These are phyloP conservation scores for Medakamo hakoo DNA, from an alignment of 139 green algal genomes.

Conservation along the genomic window DNA sequence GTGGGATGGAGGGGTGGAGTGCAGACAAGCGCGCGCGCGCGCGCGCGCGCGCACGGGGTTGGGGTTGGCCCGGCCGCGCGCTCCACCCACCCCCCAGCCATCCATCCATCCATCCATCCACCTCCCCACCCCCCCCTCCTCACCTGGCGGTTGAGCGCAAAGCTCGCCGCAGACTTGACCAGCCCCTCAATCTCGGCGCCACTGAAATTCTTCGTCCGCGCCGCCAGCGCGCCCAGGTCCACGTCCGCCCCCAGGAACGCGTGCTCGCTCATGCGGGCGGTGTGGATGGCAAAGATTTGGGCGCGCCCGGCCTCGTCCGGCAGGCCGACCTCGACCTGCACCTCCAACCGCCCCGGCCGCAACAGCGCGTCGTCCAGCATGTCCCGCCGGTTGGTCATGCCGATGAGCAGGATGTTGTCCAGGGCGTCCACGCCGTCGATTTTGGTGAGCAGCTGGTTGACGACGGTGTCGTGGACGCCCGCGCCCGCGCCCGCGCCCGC, in stretches of 20 bases:
- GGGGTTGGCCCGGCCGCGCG: no score
- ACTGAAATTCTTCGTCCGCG: constrained; percentile 84
- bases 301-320: constrained; percentile 76
- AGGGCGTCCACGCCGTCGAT: constrained; percentile 97
- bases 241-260: constrained; percentile 77
- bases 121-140: no score
- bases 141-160: constrained; percentile 87
- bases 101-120: no score
- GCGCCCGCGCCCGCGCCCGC: constrained; percentile 57
- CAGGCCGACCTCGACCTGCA: constrained; percentile 95
- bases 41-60: no score
- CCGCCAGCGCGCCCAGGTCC: constrained; percentile 64
- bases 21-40: no score
- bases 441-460: constrained; percentile 99
- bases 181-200: constrained; percentile 94
- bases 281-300: constrained; percentile 92
- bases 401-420: constrained; percentile 99
- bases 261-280: constrained; percentile 66
- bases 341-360: constrained; percentile 81
- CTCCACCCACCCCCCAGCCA: no score
- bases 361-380: constrained; percentile 98
- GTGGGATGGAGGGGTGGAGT: no score
- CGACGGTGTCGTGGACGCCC: constrained; percentile 89
- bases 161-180: constrained; percentile 79
- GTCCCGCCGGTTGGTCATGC: constrained; percentile 83